Conservation (phyloP, 176 grass and related monocot species). For the Eremochloa ophiuroides region DNA sequence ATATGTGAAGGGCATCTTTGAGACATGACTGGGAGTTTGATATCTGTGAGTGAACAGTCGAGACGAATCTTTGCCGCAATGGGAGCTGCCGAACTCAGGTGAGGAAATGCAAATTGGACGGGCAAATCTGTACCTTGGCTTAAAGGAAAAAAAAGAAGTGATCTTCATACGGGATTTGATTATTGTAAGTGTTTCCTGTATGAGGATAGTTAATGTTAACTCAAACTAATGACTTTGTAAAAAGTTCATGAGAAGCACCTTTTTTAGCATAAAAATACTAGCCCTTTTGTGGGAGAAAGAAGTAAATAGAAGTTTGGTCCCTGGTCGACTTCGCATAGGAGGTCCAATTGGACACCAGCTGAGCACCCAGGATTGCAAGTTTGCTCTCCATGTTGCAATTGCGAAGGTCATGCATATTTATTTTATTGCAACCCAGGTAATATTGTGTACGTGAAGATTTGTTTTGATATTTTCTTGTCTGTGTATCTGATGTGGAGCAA, state of each 20-base stretch:
- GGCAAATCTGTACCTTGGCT: conserved; percentile 55
- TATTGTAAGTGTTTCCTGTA: not conserved
- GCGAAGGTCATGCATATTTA: not conserved
- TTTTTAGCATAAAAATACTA: not conserved
- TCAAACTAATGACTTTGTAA: conserved; percentile 4
- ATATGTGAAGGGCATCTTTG: conserved; percentile 92
- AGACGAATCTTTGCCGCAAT: not conserved
- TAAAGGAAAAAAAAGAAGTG: conserved; percentile 11
- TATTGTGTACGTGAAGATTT: not conserved
- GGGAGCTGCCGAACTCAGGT: not conserved
- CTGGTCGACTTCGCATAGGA: not conserved
- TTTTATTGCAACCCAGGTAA: no score
- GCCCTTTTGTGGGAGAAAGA: not conserved
- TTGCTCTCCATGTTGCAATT: not conserved
- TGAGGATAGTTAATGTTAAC: not conserved
- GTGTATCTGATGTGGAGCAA: not conserved
- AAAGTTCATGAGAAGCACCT: not conserved
- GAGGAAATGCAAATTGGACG: not conserved
- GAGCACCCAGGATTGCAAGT: not conserved
- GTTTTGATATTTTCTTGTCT: not conserved
- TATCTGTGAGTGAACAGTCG: not conserved
- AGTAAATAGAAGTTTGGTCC: not conserved
- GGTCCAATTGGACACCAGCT: not conserved
- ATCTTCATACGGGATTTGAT: not conserved
- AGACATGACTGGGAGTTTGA: conserved; percentile 32